Base-by-base conservation (phyloP, 2,329 filamentous ascomycete species). In the Exophiala sideris region DNA sequence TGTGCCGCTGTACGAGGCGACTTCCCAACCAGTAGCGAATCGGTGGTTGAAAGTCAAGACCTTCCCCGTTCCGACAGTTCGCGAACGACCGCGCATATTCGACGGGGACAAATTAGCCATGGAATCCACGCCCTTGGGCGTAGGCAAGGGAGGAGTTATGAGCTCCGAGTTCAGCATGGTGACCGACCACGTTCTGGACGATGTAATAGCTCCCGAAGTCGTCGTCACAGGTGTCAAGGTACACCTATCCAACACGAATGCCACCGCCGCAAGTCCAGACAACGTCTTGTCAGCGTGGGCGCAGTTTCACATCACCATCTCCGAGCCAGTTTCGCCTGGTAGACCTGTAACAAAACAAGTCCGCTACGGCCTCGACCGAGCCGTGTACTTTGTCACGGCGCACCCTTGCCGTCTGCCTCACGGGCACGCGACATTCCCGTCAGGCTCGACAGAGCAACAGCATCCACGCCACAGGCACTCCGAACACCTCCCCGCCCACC, bases 301-400 rank as follows among this genome's bases (percentile, higher is more conserved):
- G 18, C 52, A 44, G 52, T 52, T 35, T 42, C 40, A 55, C 57
- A 36, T 51, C 47, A 54, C 32, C 10, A 48, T 53, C 47, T 48
- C 52, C 56, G 48, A 42, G 24, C 56, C 59, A 10, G 44, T 62
- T n/a, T 63, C 64, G 45, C 62, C 68, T 2, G 48, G 69, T 7
- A 45, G 57, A 8, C 58, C 57, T 2, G 29, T 46, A 51, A 61
- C 45, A 10, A 21, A 45, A 18, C 59, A 63, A 12, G 58, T 72
- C 10, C 62, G 66, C 9, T 67, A 77, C 29, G 68, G 74, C 1
- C 66, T 83, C 21, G 69, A 66, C 12, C 73, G 79, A 63, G 78
- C 81, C 54, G 73, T 79, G 11, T 72, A 77, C 24, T 83, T 82
- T 62, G 68, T 84, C 40, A 73, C 78, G 0, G 78, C 79, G 1